Conservation (phyloP, 768 basidiomycete genomes). For the Epithele typhae region DNA sequence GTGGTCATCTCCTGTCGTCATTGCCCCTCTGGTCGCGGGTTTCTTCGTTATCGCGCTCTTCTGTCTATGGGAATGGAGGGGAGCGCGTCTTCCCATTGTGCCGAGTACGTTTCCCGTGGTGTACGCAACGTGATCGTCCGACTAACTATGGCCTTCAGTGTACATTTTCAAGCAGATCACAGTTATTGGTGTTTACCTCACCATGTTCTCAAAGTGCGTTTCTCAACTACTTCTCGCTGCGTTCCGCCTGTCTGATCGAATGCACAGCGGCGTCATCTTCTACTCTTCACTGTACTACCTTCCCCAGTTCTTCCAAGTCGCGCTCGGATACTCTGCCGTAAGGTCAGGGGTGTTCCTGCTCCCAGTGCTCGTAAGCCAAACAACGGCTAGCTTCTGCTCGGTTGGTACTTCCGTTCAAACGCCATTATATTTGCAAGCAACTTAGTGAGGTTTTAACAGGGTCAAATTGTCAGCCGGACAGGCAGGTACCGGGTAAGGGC, state of each 20-base stretch:
- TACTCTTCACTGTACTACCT: conserved; percentile 67
- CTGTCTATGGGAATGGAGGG: conserved; percentile 69
- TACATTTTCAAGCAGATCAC: conserved; percentile 67
- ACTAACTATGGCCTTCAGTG: conserved; percentile 35
- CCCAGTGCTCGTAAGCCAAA: conserved; percentile 64
- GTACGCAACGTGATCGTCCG: too few relatives aligned
- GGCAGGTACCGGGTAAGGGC: conserved; percentile 53
- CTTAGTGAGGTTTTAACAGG: conserved; percentile 31
- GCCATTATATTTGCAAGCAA: background rate
- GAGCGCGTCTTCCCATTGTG: conserved; percentile 65
- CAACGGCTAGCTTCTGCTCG: conserved; percentile 48
- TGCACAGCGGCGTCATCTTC: conserved; percentile 50
- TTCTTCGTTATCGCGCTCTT: conserved; percentile 51
- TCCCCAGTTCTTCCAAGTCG: conserved; percentile 74
- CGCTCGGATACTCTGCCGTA: conserved; percentile 61
- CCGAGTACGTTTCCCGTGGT: conserved; percentile 62
- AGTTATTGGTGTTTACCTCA: conserved; percentile 61
- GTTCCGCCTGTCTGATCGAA: background rate
- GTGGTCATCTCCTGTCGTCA: conserved; percentile 63
- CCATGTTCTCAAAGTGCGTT: conserved; percentile 64
- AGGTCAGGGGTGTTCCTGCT: conserved; percentile 63
- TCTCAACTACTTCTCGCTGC: background rate
- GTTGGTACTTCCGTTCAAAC: too few relatives aligned
- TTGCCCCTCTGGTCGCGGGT: conserved; percentile 39
- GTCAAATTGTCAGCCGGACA: conserved; percentile 57